Evolutionary conservation across 2,329 filamentous ascomycete species (phyloP).

Genomic region (Tolypocladium capitatum): DNA sequence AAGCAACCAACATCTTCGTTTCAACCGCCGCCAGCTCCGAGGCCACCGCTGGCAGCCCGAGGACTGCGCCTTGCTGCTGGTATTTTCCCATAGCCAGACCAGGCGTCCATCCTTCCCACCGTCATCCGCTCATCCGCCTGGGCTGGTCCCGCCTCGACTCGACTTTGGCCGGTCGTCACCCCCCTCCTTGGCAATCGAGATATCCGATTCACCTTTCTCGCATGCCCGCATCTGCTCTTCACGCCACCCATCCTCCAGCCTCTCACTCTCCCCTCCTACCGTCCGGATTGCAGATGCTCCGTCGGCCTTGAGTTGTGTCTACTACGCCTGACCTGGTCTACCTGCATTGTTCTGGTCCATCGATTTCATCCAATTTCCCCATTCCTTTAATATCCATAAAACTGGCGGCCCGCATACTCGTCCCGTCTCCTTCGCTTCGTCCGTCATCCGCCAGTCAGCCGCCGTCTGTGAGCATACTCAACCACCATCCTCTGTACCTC

Average conservation of each 20-base stretch:
- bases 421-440: not conserved
- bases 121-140: not conserved
- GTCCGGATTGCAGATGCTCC: not conserved
- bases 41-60: not conserved
- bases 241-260: not conserved
- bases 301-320: not conserved
- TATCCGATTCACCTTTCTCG: constrained; percentile 1
- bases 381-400: not conserved
- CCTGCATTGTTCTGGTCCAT: not conserved
- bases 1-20: not conserved
- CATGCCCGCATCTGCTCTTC: not conserved
- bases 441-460: not conserved
- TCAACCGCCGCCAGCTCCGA: not conserved
- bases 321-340: not conserved
- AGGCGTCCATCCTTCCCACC: not conserved
- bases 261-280: not conserved
- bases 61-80: not conserved
- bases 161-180: not conserved
- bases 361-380: not conserved
- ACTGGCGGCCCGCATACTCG: not conserved
- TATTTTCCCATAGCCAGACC: not conserved
- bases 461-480: not conserved
- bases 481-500: not conserved
- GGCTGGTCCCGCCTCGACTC: not conserved
- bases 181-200: constrained; percentile 4